Evolutionary conservation across 345 rosid genomes (phyloP), one percentile per base, ranked within the genome.

Genomic region (Garcia nutans): DNA sequence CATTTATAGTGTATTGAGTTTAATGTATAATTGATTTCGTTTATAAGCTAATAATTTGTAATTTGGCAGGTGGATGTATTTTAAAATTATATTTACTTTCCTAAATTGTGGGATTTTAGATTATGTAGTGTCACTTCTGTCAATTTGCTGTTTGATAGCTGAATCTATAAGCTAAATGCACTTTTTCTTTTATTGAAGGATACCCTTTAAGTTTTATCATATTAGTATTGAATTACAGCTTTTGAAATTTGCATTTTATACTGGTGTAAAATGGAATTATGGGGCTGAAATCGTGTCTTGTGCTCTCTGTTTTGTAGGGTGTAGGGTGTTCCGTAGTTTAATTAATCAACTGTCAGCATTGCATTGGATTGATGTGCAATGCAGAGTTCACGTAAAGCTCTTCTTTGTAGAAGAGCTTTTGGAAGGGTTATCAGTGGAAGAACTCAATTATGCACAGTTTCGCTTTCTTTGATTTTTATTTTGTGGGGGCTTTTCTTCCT

Each of bases 301-400:
- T 24, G 56, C 44, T 50, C 65, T 50, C 33, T 76, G 68, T 19
- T 37, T 37, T 37, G 41, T 37, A 37, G 41, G 41, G 41, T 60
- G 66, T 17, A 77, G 80, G 77, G 70, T 23, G 55, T 56, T 15
- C 2, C 20, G 37, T 63, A 33, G 31, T 56, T 54, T 6, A 2
- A 13, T 60, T 22, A 11, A 59, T 63, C 12, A 20, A 50, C 41
- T 15, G 23, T 16, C 45, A 26, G 49, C 24, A 50, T 15, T n/a
- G 68, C 17, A 31, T 19, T 49, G 76, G 83, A 76, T 73, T 76
- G 85, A 89, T 93, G 94, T 90, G 88, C 85, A 73, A 96, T 96
- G 99, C 96, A 81, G 89, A 89, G 90, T 77, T 88, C 91, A 62
- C 91, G 93, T 77, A 85, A 73, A 87, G 90, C 90, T 92, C 91